Conservation (phyloP, 2,329 filamentous ascomycete genomes). For the Pezicula carpinea region DNA sequence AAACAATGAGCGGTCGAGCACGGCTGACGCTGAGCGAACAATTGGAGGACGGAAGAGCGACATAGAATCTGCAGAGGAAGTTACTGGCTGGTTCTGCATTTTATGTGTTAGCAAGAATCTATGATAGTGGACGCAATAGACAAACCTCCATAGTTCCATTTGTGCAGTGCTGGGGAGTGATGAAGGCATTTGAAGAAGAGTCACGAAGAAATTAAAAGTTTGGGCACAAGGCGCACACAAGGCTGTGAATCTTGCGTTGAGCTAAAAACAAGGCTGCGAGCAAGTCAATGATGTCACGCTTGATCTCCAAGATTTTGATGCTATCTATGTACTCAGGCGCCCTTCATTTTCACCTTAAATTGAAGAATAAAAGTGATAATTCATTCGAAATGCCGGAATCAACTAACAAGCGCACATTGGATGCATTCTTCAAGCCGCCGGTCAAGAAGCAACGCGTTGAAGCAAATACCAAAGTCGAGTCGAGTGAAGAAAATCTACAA, state of each 20-base stretch:
- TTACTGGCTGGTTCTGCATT: constrained; percentile 13
- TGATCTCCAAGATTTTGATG: no score
- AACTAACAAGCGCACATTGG: constrained; percentile 57
- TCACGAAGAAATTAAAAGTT: constrained; percentile 2
- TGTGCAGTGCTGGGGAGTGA: background rate
- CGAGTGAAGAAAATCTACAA: constrained; percentile 2
- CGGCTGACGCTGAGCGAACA: constrained; percentile 67
- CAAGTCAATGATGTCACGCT: background rate
- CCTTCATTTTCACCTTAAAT: no score
- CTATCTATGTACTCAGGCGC: background rate
- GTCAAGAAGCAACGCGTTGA: constrained; percentile 33
- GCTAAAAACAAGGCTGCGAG: constrained; percentile 7
- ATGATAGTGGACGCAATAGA: background rate
- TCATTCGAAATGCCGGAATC: constrained; percentile 22
- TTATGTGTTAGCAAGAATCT: constrained; percentile 1
- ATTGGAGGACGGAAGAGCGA: constrained; percentile 71
- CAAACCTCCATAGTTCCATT: constrained; percentile 24
- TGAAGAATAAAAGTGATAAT: background rate
- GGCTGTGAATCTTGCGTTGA: constrained; percentile 7
- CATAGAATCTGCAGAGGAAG: constrained; percentile 37
- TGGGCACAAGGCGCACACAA: constrained; percentile 9
- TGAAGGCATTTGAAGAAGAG: constrained; percentile 4
- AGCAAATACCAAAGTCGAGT: constrained; percentile 5
- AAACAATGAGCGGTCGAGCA: constrained; percentile 82
- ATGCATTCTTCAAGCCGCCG: constrained; percentile 60